Base-by-base conservation (phyloP, 306 rosid genomes). In the Mimosa bimucronata region DNA sequence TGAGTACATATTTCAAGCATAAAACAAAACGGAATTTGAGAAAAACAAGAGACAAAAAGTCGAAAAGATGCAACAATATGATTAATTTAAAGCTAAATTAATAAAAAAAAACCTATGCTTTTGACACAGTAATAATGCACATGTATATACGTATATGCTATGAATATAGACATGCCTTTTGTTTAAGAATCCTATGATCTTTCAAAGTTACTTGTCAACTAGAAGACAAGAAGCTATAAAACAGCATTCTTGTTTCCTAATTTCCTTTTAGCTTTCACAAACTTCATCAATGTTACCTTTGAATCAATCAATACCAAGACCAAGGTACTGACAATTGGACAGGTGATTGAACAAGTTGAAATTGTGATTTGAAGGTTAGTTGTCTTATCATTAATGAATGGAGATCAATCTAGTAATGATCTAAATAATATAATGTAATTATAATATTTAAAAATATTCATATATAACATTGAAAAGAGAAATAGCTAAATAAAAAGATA, bases 121-220 rank as follows among this genome's bases (percentile, higher is more conserved):
- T 37, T 37, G 11, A 38, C 28, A 67, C 50, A 38, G 37, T 34
- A 34, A 37, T n/a, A 38, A 13, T 9, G 4, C 28, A 64, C 5
- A 15, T 26, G 37, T 15, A 1, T 48, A 6, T 48, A 3, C 6
- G 21, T 6, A 14, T 5, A 25, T 25, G 42, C 69, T 30, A 15
- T 64, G 71, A 0, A 8, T 16, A 65, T 65, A 18, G 26, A 65
- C 26, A 18, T 65, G 26, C 26, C 25, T 65, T 21, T 65, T 42
- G 74, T 14, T 69, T 21, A n/a, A 38, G 50, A 67, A 40, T 68
- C 73, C 45, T 26, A 60, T 67, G n/a, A n/a, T 19, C 23, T 21
- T 69, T 53, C n/a, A 41, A 69, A 19, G 40, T 42, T 21, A 53
- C 37, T 69, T 4, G 28, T 21, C 74, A 11, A 41, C 74, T n/a